Conservation (phyloP, 2,329 filamentous ascomycete species). For the Moelleriella libera region DNA sequence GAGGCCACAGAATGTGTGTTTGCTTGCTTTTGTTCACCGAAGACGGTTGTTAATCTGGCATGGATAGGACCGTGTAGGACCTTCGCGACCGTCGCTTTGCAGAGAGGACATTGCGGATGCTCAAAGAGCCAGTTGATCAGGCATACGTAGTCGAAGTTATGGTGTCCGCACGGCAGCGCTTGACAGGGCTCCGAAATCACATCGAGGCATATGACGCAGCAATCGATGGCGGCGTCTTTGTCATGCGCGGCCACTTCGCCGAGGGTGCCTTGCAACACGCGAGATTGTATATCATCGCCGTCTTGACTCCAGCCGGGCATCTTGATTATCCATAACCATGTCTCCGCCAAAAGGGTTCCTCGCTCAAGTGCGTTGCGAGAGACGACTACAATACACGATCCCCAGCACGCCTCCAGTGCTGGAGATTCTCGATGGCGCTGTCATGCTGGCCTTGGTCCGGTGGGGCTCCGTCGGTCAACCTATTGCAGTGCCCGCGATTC, state of each 20-base stretch:
- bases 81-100: slow-evolving; percentile 40
- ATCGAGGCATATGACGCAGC: slow-evolving; percentile 83
- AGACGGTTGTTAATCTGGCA: slow-evolving; percentile 32
- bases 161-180: slow-evolving; percentile 64
- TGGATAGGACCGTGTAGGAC: slow-evolving; percentile 50
- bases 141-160: slow-evolving; percentile 75
- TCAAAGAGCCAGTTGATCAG: slow-evolving; percentile 69
- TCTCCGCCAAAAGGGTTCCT: too few species aligned
- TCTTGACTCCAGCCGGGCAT: neutral
- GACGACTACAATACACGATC: too few species aligned
- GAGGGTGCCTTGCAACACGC: slow-evolving; percentile 29
- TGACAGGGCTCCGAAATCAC: slow-evolving; percentile 56
- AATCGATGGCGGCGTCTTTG: slow-evolving; percentile 15
- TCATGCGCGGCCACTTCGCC: slow-evolving; percentile 20
- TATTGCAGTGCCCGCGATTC: too few species aligned
- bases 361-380: too few species aligned
- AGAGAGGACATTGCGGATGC: slow-evolving; percentile 63
- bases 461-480: too few species aligned
- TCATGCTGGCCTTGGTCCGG: too few species aligned
- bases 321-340: too few species aligned
- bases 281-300: slow-evolving; percentile 22
- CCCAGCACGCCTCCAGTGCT: too few species aligned
- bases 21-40: slow-evolving; percentile 25
- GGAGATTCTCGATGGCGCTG: too few species aligned
- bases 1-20: neutral